A percentile compares a stretch with the other conserved stretches of the same genome.
Evolutionary conservation across 495 filamentous ascomycete species (phyloP).

Genomic region (Podospora pseudoanserina): DNA sequence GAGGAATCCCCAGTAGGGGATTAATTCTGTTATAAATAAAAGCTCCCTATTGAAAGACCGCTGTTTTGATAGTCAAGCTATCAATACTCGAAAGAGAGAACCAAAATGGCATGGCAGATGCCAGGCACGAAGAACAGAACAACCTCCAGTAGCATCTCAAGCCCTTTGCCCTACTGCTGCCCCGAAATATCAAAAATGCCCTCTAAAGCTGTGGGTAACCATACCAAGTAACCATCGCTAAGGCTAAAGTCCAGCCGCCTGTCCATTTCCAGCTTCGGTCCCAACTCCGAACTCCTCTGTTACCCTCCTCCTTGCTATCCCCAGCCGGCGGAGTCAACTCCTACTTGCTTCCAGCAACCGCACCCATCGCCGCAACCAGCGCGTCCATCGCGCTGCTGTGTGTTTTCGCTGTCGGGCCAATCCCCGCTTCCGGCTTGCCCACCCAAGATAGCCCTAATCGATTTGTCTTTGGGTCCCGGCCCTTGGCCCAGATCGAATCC

Average conservation of each 20-base stretch:
- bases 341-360: constrained; percentile 11
- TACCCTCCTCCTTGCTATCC: not conserved
- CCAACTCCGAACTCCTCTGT: not conserved
- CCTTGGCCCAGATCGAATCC: constrained; percentile 62
- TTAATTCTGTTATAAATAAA: no score
- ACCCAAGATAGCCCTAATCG: constrained; percentile 57
- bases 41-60: no score
- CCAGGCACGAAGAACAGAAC: not conserved
- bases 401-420: constrained; percentile 40
- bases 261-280: not conserved
- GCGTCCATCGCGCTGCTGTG: constrained; percentile 68
- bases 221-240: not conserved
- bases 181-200: no score
- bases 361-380: constrained; percentile 60
- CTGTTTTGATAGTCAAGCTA: not conserved
- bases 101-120: not conserved
- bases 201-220: not conserved
- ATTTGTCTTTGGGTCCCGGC: constrained; percentile 47
- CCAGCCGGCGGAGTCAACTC: not conserved
- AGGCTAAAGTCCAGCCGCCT: not conserved
- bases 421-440: constrained; percentile 53
- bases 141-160: not conserved
- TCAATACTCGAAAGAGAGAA: not conserved
- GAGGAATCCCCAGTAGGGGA: no score
- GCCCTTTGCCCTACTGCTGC: no score